Conservation (phyloP, 2,329 filamentous ascomycete genomes). For the Pseudovirgaria hyperparasitica region DNA sequence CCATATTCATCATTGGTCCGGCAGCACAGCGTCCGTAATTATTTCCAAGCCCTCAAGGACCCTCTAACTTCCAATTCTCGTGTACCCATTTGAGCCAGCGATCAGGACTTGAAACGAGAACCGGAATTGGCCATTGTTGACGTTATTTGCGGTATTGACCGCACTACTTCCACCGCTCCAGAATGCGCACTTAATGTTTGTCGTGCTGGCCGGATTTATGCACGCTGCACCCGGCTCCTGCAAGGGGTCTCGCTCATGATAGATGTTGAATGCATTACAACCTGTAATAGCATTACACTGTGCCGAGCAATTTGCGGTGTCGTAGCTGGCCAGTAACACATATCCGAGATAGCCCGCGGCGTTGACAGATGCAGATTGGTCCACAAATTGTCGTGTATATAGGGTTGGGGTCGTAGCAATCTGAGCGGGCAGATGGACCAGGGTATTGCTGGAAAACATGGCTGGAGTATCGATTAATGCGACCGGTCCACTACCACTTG, state of each 20-base stretch:
- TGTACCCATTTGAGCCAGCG: constrained; percentile 11
- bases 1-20: too few relatives aligned
- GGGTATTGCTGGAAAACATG: too few relatives aligned
- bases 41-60: too few relatives aligned
- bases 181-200: constrained; percentile 18
- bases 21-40: too few relatives aligned
- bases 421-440: too few relatives aligned
- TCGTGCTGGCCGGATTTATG: constrained; percentile 8
- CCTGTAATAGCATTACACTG: constrained; percentile 5
- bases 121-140: constrained; percentile 14
- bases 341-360: constrained; percentile 8
- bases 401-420: constrained; percentile 12
- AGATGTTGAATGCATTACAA: constrained; percentile 12
- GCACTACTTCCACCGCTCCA: constrained; percentile 15
- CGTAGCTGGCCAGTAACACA: constrained; percentile 5
- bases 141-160: constrained; percentile 10
- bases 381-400: constrained; percentile 13
- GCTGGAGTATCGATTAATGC: too few relatives aligned
- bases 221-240: constrained; percentile 7
- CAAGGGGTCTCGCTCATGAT: constrained; percentile 10
- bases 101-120: constrained; percentile 10
- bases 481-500: too few relatives aligned
- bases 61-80: too few relatives aligned
- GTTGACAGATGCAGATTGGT: constrained; percentile 10
- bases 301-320: constrained; percentile 6